Base-by-base conservation (phyloP, 2,329 filamentous ascomycete genomes). In the Mycosphaerella sp. region DNA sequence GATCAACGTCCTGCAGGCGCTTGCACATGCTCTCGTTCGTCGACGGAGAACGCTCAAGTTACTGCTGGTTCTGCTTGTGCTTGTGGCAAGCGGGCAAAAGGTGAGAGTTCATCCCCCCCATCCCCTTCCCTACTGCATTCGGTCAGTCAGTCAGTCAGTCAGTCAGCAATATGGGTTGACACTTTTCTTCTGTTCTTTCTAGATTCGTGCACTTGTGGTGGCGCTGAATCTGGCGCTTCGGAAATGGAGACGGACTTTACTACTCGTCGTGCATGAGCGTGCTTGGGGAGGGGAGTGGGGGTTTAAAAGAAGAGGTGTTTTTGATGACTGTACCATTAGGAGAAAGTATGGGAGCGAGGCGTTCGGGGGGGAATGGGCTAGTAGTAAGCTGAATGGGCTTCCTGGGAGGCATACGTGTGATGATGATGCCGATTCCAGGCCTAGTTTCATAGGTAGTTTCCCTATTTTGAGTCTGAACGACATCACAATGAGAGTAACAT, bases 21-120 rank as follows among this genome's bases (percentile, higher is more conserved):
- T 64, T 95, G 89, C 75, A 94, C 85, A 32, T 95, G 89, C 68
- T 85, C 87, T 58, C 81, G 87, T 49, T 78, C 87, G 1, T 64
- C 72, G 2, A 73, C 74, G 16, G 88, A 94, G 76, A 94, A 94
- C 71, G 68, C 73, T n/a, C 70, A 76, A 43, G 66, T 75, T 2
- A 56, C 71, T 3, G 85, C 71, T 3, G 85, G 84, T 14, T 73
- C 74, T 37, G 78, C 85, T 4, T 95, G 90, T 68, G 75, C 80
- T 6, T 95, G 90, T 68, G 90, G 90, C 56, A 78, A 83, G 68
- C 79, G 89, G 21, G 30, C 47, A 13, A 50, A 37, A 2, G 46
- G 46, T 49, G 21, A 49, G 39, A n/a, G n/a, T n/a, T n/a, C n/a
- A n/a, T n/a, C n/a, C n/a, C n/a, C n/a, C n/a, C n/a, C n/a, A n/a